Percentiles rank a stretch among this genome's conserved stretches.
phyloP scores from a whole-genome alignment of 2,329 filamentous ascomycete species.

The Aspergillus hiratsukae region DNA sequence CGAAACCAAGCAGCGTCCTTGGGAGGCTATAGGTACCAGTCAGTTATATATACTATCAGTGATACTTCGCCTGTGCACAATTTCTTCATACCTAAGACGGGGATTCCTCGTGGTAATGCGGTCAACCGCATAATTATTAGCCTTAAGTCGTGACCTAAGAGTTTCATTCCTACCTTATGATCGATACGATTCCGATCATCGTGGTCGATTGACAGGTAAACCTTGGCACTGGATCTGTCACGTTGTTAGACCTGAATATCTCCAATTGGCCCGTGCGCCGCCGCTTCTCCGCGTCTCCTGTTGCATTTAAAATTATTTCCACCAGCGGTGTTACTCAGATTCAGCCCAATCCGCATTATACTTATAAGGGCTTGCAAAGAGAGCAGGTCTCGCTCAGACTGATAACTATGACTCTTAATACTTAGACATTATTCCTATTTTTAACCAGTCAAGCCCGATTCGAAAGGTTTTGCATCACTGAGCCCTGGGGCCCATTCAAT shows the following conservation, averaged over 20 bases:
- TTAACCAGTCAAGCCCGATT: neutral
- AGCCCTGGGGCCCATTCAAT: neutral
- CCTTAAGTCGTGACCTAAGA: neutral
- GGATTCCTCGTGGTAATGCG: too few species aligned
- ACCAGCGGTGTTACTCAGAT: neutral
- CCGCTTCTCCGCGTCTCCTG: neutral
- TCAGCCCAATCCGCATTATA: neutral
- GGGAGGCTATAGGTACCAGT: too few species aligned
- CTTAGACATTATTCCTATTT: neutral
- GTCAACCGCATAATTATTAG: neutral
- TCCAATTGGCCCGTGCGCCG: neutral
- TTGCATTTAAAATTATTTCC: neutral
- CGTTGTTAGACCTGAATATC: neutral
- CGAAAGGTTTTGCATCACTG: neutral
- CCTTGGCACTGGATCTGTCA: neutral
- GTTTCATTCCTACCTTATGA: neutral
- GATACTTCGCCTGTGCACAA: too few species aligned
- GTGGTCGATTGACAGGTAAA: neutral
- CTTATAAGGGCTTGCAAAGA: neutral
- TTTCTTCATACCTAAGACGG: too few species aligned
- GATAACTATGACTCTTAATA: neutral
- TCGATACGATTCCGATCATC: neutral
- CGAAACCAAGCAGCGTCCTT: too few species aligned
- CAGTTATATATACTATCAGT: too few species aligned
- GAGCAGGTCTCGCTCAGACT: neutral